Conservation (phyloP, 768 basidiomycete genomes). For the Leucocoprinus birnbaumii region DNA sequence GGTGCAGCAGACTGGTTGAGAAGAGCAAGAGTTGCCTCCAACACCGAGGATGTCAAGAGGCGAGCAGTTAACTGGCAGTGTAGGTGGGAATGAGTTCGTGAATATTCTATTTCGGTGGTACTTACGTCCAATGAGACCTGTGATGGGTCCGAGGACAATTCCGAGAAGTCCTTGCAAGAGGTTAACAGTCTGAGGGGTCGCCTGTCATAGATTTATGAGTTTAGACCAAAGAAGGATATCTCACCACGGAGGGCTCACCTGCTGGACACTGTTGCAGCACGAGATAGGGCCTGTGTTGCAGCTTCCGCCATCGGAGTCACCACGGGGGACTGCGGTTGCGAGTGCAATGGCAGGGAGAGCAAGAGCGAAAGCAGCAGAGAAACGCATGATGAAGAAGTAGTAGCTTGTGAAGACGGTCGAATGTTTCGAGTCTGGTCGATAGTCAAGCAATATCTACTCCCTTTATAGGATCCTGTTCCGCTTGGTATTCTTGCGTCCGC, state of each 20-base stretch:
- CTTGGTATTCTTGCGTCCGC: too few relatives aligned
- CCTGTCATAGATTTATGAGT: too few relatives aligned
- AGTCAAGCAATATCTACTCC: neutral
- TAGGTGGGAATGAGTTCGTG: too few relatives aligned
- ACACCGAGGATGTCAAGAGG: conserved; percentile 17
- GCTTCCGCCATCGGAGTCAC: conserved; percentile 7
- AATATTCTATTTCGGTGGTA: too few relatives aligned
- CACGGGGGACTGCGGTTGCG: conserved; percentile 15
- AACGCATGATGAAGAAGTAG: conserved; percentile 18
- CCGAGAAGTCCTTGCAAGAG: too few relatives aligned
- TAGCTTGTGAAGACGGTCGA: too few relatives aligned
- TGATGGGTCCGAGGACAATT: too few relatives aligned
- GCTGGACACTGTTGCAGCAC: conserved; percentile 18
- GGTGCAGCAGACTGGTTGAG: conserved; percentile 26
- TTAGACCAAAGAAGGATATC: conserved; percentile 18
- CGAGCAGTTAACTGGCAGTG: conserved; percentile 17
- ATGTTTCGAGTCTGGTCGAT: neutral
- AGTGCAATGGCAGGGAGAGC: conserved; percentile 21
- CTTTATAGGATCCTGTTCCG: neutral
- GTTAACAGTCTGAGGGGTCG: too few relatives aligned
- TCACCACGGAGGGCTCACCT: neutral
- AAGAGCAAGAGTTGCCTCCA: conserved; percentile 17
- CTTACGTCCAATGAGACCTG: too few relatives aligned
- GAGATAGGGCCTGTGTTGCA: conserved; percentile 19
- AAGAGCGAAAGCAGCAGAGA: conserved; percentile 16